Evolutionary conservation across 164 flowering plant genomes (phyloP).

Genomic region (Chimonanthus salicifolius): DNA sequence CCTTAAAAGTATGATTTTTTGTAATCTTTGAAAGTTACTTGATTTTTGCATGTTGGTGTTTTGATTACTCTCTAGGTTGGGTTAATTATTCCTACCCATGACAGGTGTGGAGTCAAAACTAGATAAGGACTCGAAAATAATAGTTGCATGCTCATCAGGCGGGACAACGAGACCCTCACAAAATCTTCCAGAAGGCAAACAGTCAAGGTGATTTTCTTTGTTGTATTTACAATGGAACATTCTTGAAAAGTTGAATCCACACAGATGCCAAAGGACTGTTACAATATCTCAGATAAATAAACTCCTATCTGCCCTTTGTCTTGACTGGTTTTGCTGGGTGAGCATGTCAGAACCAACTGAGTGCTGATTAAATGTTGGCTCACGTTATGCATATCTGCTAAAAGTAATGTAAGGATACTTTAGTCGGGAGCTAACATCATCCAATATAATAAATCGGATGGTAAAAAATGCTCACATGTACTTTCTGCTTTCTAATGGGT

Average conservation of each 20-base stretch:
- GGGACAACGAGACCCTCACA: slow-evolving; percentile 92
- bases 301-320: background rate
- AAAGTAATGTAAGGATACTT: background rate
- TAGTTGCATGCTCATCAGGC: slow-evolving; percentile 87
- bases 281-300: background rate
- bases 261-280: background rate
- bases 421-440: background rate
- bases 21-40: background rate
- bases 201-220: slow-evolving; percentile 57
- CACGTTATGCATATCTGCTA: background rate
- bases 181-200: slow-evolving; percentile 96
- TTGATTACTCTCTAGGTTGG: background rate
- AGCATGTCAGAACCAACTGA: background rate
- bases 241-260: background rate
- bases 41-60: background rate
- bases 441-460: background rate
- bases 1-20: slow-evolving; percentile 46
- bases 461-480: background rate
- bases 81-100: background rate
- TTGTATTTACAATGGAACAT: background rate
- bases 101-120: slow-evolving; percentile 80
- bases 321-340: background rate
- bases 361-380: no score
- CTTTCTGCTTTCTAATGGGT: no score
- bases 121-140: slow-evolving; percentile 73